phyloP scores from a whole-genome alignment of 2,329 filamentous ascomycete species.

The Xylariaceae sp. region DNA sequence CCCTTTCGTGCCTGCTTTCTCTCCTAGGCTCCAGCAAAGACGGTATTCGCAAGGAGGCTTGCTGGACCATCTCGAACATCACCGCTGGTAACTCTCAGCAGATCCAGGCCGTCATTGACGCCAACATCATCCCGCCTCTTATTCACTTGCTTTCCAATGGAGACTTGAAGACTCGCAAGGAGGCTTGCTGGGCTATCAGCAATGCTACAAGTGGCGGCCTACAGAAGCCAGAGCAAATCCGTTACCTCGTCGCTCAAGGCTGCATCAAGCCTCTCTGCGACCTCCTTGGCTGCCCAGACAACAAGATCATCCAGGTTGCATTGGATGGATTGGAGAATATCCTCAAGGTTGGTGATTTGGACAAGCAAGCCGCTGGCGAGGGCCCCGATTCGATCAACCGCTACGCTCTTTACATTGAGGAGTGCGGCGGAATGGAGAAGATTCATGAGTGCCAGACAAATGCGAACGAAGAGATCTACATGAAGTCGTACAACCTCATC shows the following conservation, averaged over 20 bases:
- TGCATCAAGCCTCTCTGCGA: conserved; percentile 98
- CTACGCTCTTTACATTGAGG: conserved; percentile 96
- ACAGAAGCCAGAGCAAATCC: conserved; percentile 97
- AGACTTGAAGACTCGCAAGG: conserved; percentile 98
- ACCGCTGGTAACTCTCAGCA: conserved; percentile 97
- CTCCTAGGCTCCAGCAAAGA: conserved; percentile 96
- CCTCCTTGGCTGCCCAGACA: conserved; percentile 90
- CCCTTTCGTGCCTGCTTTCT: conserved; percentile 85
- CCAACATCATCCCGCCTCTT: conserved; percentile 91
- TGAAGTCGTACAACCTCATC: conserved; percentile 99
- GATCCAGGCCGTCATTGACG: conserved; percentile 94
- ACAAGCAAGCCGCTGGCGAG: conserved; percentile 82
- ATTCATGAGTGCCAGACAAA: conserved; percentile 99
- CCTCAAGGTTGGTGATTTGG: conserved; percentile 97
- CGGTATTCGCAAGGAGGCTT: conserved; percentile 97
- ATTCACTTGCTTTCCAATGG: conserved; percentile 95
- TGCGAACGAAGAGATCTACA: conserved; percentile 99
- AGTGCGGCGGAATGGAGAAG: conserved; percentile 99
- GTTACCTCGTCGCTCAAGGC: conserved; percentile 86
- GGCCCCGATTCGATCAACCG: conserved; percentile 81
- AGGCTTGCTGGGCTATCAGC: conserved; percentile 99
- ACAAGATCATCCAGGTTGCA: conserved; percentile 99
- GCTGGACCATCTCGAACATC: conserved; percentile 99
- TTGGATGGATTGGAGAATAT: conserved; percentile 98
- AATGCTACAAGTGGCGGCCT: conserved; percentile 96